Conservation (phyloP, 164 flowering plant species). For the Nymphaea colorata region DNA sequence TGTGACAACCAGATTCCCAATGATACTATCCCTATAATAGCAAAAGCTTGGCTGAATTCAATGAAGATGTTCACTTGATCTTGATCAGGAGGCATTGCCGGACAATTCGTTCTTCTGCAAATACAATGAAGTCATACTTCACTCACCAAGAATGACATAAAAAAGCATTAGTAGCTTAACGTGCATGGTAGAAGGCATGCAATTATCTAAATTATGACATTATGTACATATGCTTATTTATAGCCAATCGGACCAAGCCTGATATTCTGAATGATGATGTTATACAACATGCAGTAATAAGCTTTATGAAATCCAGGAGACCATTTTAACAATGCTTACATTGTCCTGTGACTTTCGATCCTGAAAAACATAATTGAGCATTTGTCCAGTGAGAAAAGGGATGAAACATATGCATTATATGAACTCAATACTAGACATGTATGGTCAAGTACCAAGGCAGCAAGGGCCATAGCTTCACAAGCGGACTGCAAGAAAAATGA, state of each 20-base stretch:
- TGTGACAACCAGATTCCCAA: constrained; percentile 81
- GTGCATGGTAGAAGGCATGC: too few relatives aligned
- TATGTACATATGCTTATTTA: too few relatives aligned
- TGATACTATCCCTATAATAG: constrained; percentile 60
- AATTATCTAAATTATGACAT: too few relatives aligned
- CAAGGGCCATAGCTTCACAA: constrained; percentile 69
- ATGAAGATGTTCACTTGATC: constrained; percentile 37
- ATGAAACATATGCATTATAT: too few relatives aligned
- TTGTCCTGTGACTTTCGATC: constrained; percentile 78
- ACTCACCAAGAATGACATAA: too few relatives aligned
- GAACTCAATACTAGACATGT: not conserved
- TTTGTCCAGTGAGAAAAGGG: too few relatives aligned
- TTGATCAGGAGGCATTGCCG: constrained; percentile 38
- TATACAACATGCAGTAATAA: too few relatives aligned
- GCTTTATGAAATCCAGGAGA: too few relatives aligned
- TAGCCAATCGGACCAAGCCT: too few relatives aligned
- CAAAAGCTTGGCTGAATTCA: constrained; percentile 75
- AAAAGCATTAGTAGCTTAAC: too few relatives aligned
- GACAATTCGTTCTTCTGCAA: constrained; percentile 77
- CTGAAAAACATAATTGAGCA: too few relatives aligned
- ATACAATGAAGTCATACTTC: constrained; percentile 1
- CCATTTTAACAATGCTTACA: constrained; percentile 69
- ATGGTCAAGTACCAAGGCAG: constrained; percentile 52
- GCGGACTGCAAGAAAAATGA: constrained; percentile 46
- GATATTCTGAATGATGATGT: too few relatives aligned